Evolutionary conservation across 108 stramenopile genomes (phyloP), one percentile per base, ranked within the genome.

Genomic region (Parietichytrium sp.): DNA sequence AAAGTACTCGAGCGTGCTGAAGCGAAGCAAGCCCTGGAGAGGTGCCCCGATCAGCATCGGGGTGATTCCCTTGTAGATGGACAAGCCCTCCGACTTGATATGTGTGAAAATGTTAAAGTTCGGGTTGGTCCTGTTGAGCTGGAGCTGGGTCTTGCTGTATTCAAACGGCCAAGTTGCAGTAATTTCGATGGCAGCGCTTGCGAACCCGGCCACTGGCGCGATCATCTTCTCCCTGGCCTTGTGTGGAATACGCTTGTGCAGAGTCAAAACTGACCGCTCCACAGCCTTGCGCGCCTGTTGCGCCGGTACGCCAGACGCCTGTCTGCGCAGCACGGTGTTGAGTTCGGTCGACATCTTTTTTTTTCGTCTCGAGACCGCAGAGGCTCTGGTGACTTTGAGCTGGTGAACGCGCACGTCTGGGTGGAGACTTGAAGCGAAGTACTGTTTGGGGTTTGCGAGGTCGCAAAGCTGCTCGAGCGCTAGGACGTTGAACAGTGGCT

Each of bases 1-100:
- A 23, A 61, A 81, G 54, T 85, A 87, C 88, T 97, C 96, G 45
- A 93, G 85, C 29, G 61, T 72, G 29, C 96, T 94, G 86, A 98
- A 98, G 12, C 97, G 94, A 51, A 98, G 96, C 0, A 96, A 96
- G 20, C 96, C 97, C 84, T 96, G 95, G 12, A 94, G 93, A 29
- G 93, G 88, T 42, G 91, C 91, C 8, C 95, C 95, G 33, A 96
- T 80, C 50, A 98, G 84, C 8, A 95, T 95, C 16, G 96, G 96
- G 20, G 95, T 90, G 26, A 97, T 86, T 49, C 95, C 95, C 27
- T 94, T 89, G 81, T 95, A 95, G 25, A 95, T 88, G 48, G 93
- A 92, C 30, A 50, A 72, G 61, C 61, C 61, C 8, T 42, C 38
- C 61, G 36, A 33, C 61, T 72, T 72, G 38, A 72, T 72, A 42